Conservation (phyloP, 139 green algal species). For the Astrephomene gubernaculifera region DNA sequence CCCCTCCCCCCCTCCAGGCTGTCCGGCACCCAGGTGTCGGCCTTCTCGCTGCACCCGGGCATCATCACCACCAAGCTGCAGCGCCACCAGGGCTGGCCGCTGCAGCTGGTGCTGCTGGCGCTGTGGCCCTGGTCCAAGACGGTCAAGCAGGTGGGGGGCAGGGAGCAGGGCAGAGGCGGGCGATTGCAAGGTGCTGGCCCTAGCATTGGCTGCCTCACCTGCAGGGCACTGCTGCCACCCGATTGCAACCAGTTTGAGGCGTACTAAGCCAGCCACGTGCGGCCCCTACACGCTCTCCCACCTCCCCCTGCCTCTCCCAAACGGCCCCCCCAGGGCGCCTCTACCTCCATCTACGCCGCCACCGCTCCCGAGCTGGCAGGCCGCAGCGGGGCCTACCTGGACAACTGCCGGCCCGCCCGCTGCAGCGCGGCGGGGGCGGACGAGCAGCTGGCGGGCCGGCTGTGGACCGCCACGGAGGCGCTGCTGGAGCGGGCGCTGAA, state of each 20-base stretch:
- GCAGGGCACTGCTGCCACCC: not conserved
- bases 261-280: not conserved
- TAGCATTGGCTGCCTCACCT: not conserved
- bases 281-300: not conserved
- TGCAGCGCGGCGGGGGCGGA: slow-evolving; percentile 7
- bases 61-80: slow-evolving; percentile 48
- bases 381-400: slow-evolving; percentile 50
- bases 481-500: slow-evolving; percentile 32
- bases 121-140: slow-evolving; percentile 10
- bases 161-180: not conserved
- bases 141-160: not conserved
- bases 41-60: slow-evolving; percentile 50
- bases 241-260: not conserved
- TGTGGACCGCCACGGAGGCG: slow-evolving; percentile 60
- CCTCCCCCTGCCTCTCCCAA: not conserved
- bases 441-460: slow-evolving; percentile 12
- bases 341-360: slow-evolving; percentile 58
- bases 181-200: not conserved
- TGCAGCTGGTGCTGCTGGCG: not conserved
- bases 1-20: not conserved
- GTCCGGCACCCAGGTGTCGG: not conserved
- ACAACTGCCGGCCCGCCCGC: slow-evolving; percentile 38
- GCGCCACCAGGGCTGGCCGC: slow-evolving; percentile 12
- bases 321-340: slow-evolving; percentile 50
- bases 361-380: slow-evolving; percentile 15